Evolutionary conservation across 2,329 filamentous ascomycete genomes (phyloP).

Genomic region (Diaporthe batatas): DNA sequence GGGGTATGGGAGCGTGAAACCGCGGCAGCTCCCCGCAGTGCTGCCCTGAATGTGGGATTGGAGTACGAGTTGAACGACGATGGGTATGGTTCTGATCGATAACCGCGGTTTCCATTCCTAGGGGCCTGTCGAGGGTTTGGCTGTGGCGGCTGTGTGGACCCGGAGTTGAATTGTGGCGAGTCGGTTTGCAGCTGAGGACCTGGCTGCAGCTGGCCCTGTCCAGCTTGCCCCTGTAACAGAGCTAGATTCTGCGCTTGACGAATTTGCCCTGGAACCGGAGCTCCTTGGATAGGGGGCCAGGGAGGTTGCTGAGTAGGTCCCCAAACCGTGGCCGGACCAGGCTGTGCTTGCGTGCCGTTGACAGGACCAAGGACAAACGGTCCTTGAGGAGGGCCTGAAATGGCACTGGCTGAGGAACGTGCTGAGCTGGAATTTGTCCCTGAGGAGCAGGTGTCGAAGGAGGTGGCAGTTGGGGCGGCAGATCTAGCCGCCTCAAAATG

Average conservation of each 20-base stretch:
- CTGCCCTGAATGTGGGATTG: background rate
- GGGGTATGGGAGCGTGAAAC: background rate
- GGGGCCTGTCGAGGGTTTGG: background rate
- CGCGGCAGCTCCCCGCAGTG: background rate
- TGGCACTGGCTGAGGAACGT: background rate
- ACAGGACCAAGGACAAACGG: no score
- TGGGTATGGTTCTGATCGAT: background rate
- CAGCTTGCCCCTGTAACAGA: accelerated
- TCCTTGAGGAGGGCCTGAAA: background rate
- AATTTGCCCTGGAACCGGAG: background rate
- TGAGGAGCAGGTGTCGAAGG: background rate
- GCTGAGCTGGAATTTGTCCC: background rate
- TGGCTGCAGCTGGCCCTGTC: background rate
- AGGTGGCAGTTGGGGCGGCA: background rate
- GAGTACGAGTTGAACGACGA: no score
- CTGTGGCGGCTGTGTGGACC: background rate
- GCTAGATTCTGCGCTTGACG: background rate
- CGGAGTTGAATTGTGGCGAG: background rate
- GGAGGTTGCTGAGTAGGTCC: background rate
- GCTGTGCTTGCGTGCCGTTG: no score
- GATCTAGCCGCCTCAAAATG: background rate
- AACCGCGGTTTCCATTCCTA: accelerated
- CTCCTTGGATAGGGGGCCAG: background rate
- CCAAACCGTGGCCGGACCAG: no score
- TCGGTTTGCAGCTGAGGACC: background rate